Percentiles rank a stretch among this genome's conserved stretches.
Conservation (phyloP, 352 stramenopile species). For the Peronospora destructor region DNA sequence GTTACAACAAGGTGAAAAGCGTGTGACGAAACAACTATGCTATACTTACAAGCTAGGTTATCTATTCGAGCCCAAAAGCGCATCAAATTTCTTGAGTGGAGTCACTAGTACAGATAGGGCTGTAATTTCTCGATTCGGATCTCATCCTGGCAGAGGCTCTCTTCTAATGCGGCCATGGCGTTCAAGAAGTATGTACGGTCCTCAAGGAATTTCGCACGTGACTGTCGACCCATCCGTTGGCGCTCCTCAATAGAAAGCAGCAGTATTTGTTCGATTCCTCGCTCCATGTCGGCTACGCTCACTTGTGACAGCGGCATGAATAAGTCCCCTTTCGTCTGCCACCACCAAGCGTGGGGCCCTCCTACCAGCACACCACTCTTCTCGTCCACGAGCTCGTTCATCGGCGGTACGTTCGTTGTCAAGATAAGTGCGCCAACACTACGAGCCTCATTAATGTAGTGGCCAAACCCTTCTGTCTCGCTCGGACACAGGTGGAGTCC, state of each 20-base stretch:
- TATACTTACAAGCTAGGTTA: slow-evolving; percentile 30
- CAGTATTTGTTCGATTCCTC: slow-evolving; percentile 59
- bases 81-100: slow-evolving; percentile 5
- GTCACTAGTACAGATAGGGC: slow-evolving; percentile 64
- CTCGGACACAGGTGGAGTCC: slow-evolving; percentile 71
- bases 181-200: slow-evolving; percentile 78
- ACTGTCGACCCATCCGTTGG: slow-evolving; percentile 61
- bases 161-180: slow-evolving; percentile 69
- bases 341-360: slow-evolving; percentile 54
- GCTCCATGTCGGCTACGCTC: slow-evolving; percentile 54
- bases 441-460: slow-evolving; percentile 83
- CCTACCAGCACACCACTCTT: slow-evolving; percentile 65
- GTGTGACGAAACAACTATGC: slow-evolving; percentile 15
- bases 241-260: slow-evolving; percentile 66
- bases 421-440: slow-evolving; percentile 66
- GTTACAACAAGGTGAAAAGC: background rate
- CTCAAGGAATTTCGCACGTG: slow-evolving; percentile 64
- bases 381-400: slow-evolving; percentile 81
- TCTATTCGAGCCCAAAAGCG: slow-evolving; percentile 20
- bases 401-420: slow-evolving; percentile 70
- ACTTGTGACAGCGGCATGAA: slow-evolving; percentile 75
- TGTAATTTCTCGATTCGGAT: slow-evolving; percentile 68
- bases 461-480: slow-evolving; percentile 72
- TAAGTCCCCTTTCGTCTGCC: slow-evolving; percentile 76
- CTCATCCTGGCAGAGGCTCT: slow-evolving; percentile 73